Base-by-base conservation (phyloP, 148 eudicot genomes). In the Simmondsia chinensis region DNA sequence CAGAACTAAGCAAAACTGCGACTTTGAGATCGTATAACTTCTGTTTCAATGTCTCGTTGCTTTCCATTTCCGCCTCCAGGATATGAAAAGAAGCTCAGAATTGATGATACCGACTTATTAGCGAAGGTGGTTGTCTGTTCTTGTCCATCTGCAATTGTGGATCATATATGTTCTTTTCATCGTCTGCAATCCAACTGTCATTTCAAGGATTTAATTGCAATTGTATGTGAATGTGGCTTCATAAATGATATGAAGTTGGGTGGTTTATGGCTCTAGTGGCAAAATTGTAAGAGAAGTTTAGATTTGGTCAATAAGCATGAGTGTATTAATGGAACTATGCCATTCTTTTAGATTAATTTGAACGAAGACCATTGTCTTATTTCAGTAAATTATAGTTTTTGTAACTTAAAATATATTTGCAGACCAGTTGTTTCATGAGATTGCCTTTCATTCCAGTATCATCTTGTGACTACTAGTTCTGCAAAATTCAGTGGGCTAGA, bases 31-130 rank as follows among this genome's bases (percentile, higher is more conserved):
- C 43, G 50, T 51, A 19, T 18, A 20, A 36, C 17, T 47, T 42
- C 46, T n/a, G 30, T 12, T 41, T 59, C 75, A 44, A 77, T 77
- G 83, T 77, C 83, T 46, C 83, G 83, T 49, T 77, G 83, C 74
- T 77, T 77, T 59, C 79, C 79, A 41, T 77, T 72, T 62, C 83
- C 83, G 42, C 79, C 83, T 33, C 83, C 83, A 46, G 79, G 83
- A 54, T 77, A 72, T 65, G 79, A 61, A 43, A 69, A 48, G 50
- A 72, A 72, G 73, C 59, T 58, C 59, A 59, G 33, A 45, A 53
- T 58, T 10, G 70, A 57, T 43, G 73, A 65, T 39, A 52, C 57
- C 19, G 41, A 56, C 54, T 54, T 77, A 49, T 61, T 61, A 46
- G 56, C 58, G 19, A 76, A 76, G 83, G 83, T 76, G 50, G 43